A percentile compares a stretch with the other conserved stretches of the same genome.
These are phyloP conservation scores for Eimeria acervulina DNA, from an alignment of 169 alveolate species.

Conservation along the genomic window DNA sequence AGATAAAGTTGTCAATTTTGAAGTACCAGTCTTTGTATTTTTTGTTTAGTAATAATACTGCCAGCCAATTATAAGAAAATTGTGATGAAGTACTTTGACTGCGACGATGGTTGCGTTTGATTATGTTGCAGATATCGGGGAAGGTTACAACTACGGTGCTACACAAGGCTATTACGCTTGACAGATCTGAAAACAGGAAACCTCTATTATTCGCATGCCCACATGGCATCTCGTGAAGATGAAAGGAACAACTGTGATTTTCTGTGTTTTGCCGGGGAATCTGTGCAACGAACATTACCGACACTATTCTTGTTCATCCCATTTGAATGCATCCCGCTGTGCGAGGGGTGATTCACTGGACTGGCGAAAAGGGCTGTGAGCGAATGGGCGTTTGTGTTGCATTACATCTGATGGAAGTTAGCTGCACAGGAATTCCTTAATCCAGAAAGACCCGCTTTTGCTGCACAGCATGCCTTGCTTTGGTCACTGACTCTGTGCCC, in stretches of 20 bases:
- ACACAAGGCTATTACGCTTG: slow-evolving; percentile 42
- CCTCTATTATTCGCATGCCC: neutral
- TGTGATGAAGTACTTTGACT: too few species aligned
- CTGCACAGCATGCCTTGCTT: neutral
- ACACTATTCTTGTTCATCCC: neutral
- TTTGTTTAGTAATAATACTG: too few species aligned
- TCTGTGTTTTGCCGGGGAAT: neutral
- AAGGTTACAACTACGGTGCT: slow-evolving; percentile 71
- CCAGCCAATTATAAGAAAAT: too few species aligned
- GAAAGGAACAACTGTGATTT: neutral
- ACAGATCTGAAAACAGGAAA: neutral
- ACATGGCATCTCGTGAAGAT: neutral
- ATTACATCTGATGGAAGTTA: neutral
- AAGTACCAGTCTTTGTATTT: too few species aligned
- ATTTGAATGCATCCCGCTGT: neutral
- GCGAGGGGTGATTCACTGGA: neutral
- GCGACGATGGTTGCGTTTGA: neutral
- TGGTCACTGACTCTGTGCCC: neutral
- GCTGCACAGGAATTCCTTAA: neutral
- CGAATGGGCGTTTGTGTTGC: neutral
- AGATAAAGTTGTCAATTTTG: too few species aligned
- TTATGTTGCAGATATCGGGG: slow-evolving; percentile 55
- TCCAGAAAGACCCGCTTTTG: neutral
- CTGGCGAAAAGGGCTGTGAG: neutral
- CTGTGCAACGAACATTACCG: neutral